Evolutionary conservation across 2,329 filamentous ascomycete genomes (phyloP).

Genomic region (Hypoxylon sp.): DNA sequence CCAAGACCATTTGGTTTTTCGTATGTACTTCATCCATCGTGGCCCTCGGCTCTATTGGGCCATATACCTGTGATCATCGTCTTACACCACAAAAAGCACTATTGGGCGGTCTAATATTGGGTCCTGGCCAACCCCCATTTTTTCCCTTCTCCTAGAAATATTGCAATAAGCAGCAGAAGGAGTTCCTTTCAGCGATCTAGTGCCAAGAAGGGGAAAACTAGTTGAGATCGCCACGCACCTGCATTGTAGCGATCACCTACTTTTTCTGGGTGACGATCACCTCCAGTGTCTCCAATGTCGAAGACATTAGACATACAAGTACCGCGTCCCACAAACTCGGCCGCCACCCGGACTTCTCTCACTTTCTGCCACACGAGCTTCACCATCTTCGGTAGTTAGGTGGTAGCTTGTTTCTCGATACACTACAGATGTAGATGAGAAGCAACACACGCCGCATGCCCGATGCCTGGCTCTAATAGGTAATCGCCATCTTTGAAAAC

Average conservation of each 20-base stretch:
- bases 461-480: conserved; percentile 45
- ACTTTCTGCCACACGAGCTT: conserved; percentile 40
- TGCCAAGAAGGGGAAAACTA: conserved; percentile 43
- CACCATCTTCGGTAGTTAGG: conserved; percentile 42
- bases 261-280: conserved; percentile 48
- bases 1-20: conserved; percentile 24
- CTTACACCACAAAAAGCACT: conserved; percentile 33
- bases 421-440: conserved; percentile 37
- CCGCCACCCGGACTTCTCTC: conserved; percentile 43
- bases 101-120: conserved; percentile 40
- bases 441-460: conserved; percentile 28
- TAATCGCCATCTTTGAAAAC: conserved; percentile 39
- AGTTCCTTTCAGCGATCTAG: conserved; percentile 31
- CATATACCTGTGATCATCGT: conserved; percentile 36
- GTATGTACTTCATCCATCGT: conserved; percentile 34
- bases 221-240: conserved; percentile 44
- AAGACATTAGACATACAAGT: conserved; percentile 46
- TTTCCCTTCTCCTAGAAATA: conserved; percentile 36
- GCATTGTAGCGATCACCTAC: conserved; percentile 46
- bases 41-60: conserved; percentile 38
- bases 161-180: conserved; percentile 17
- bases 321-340: conserved; percentile 45
- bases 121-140: conserved; percentile 36
- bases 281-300: conserved; percentile 32
- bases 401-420: conserved; percentile 35